Conservation (phyloP, 2,329 filamentous ascomycete genomes). For the Aspergillus sergii region DNA sequence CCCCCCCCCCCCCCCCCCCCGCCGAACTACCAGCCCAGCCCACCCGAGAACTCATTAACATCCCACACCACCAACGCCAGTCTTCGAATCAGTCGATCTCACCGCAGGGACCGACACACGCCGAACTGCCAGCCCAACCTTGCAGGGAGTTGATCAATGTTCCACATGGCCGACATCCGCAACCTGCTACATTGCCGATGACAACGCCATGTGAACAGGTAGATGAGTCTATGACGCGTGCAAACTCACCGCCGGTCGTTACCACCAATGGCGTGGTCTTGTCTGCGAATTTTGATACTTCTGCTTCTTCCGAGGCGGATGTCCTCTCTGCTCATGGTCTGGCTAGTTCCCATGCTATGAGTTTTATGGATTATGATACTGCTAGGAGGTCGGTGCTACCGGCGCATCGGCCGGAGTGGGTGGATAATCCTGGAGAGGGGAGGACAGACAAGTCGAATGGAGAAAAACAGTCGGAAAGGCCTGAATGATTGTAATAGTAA, state of each 20-base stretch:
- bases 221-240: neutral
- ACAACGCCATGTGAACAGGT: neutral
- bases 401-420: slow-evolving; percentile 4
- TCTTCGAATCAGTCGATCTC: neutral
- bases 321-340: neutral
- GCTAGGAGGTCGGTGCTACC: slow-evolving; percentile 5
- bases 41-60: slow-evolving; percentile 34
- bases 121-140: neutral
- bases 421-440: neutral
- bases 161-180: neutral
- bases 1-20: too few relatives aligned
- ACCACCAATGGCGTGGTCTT: slow-evolving; percentile 32
- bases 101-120: neutral
- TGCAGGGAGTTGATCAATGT: neutral
- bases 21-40: slow-evolving; percentile 28
- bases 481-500: neutral
- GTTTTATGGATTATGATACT: slow-evolving; percentile 30
- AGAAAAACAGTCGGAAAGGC: neutral
- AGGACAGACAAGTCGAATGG: neutral
- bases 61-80: slow-evolving; percentile 19
- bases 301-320: slow-evolving; percentile 1
- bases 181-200: neutral
- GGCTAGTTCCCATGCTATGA: slow-evolving; percentile 21
- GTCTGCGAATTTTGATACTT: slow-evolving; percentile 27
- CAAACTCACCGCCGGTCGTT: slow-evolving; percentile 15